phyloP scores from a whole-genome alignment of 352 stramenopile species.

The Phytophthora nicotianae region DNA sequence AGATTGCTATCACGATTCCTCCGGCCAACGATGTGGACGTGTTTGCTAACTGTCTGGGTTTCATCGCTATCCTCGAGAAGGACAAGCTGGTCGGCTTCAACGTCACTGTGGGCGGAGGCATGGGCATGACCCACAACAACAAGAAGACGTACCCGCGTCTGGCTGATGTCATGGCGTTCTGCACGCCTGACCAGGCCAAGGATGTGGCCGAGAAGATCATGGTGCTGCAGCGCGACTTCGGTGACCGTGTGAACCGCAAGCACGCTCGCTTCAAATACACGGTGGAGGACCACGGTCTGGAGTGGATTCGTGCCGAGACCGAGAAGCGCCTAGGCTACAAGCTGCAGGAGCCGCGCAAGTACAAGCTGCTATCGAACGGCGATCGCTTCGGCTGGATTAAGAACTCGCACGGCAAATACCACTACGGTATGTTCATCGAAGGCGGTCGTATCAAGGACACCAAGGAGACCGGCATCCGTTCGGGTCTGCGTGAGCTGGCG shows the following conservation, averaged over 20 bases:
- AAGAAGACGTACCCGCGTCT: conserved; percentile 96
- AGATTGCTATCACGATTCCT: conserved; percentile 97
- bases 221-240: conserved; percentile 95
- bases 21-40: conserved; percentile 98
- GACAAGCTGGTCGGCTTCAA: conserved; percentile 94
- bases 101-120: conserved; percentile 95
- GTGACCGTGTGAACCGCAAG: conserved; percentile 96
- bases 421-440: conserved; percentile 88
- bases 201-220: conserved; percentile 94
- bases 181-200: conserved; percentile 92
- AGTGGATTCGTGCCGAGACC: conserved; percentile 93
- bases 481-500: conserved; percentile 91
- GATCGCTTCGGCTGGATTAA: conserved; percentile 85
- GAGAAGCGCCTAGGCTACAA: conserved; percentile 95
- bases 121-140: conserved; percentile 98
- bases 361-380: conserved; percentile 72
- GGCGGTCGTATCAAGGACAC: conserved; percentile 95
- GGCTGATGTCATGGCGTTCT: conserved; percentile 96
- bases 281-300: conserved; percentile 96
- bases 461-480: conserved; percentile 82
- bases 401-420: conserved; percentile 67
- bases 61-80: conserved; percentile 93
- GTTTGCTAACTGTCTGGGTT: conserved; percentile 97
- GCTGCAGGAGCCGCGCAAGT: conserved; percentile 82
- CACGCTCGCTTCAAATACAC: conserved; percentile 99